A percentile compares a stretch with the other conserved stretches of the same genome.
Evolutionary conservation across 1,139 yeast genomes (phyloP).

Genomic region (Candida smagusa): DNA sequence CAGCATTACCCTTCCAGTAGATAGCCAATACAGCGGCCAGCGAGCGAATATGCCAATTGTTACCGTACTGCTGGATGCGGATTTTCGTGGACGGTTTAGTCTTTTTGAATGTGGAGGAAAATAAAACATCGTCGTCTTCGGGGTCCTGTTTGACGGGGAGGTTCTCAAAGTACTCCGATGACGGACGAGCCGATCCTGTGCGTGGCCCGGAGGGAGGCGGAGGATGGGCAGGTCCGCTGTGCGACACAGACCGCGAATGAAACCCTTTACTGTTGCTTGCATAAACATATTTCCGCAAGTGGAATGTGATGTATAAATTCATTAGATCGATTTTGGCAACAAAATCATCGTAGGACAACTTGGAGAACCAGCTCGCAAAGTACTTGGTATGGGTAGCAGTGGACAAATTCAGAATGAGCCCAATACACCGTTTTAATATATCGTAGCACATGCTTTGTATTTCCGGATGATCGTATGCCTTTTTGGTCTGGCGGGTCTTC

Average conservation of each 20-base stretch:
- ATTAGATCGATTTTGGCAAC: slow-evolving; percentile 48
- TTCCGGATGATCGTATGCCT: slow-evolving; percentile 48
- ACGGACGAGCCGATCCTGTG: background rate
- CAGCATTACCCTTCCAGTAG: slow-evolving; percentile 52
- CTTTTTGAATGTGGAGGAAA: slow-evolving; percentile 10
- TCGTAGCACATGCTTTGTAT: slow-evolving; percentile 59
- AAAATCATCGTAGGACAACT: slow-evolving; percentile 39
- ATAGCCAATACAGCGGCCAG: slow-evolving; percentile 59
- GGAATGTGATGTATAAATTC: slow-evolving; percentile 65
- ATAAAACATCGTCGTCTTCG: slow-evolving; percentile 6
- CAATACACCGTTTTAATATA: slow-evolving; percentile 61
- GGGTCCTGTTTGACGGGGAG: slow-evolving; percentile 16
- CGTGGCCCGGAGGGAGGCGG: background rate
- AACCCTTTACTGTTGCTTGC: slow-evolving; percentile 27
- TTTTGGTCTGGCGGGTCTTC: slow-evolving; percentile 3
- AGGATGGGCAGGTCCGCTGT: background rate
- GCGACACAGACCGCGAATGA: background rate
- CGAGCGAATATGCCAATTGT: slow-evolving; percentile 76
- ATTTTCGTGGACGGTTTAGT: slow-evolving; percentile 40
- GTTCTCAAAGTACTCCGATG: slow-evolving; percentile 16
- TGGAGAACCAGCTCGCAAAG: slow-evolving; percentile 58
- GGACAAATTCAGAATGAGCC: slow-evolving; percentile 56
- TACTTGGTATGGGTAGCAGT: slow-evolving; percentile 35
- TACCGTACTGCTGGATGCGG: slow-evolving; percentile 61
- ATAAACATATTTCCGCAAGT: slow-evolving; percentile 42